Percentiles rank a stretch among this genome's conserved stretches.
phyloP scores from a whole-genome alignment of 768 basidiomycete species.

The Serendipita vermifera region DNA sequence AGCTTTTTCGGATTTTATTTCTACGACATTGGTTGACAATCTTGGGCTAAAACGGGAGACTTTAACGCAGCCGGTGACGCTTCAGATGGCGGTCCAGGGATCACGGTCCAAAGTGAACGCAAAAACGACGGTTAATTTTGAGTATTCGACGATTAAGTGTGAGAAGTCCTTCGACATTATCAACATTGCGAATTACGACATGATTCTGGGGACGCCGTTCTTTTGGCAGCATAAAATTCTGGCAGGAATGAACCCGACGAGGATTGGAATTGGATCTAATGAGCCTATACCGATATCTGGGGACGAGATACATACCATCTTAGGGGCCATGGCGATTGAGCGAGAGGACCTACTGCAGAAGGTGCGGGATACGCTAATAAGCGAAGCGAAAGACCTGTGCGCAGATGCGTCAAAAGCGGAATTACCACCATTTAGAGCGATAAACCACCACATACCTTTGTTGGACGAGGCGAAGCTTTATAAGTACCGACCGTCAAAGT shows the following conservation, averaged over 20 bases:
- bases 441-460: constrained; percentile 15
- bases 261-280: too few relatives aligned
- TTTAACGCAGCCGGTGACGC: constrained; percentile 5
- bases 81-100: constrained; percentile 13
- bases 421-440: constrained; percentile 21
- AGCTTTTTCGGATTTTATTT: constrained; percentile 13
- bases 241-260: neutral
- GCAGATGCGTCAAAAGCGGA: too few relatives aligned
- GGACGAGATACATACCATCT: too few relatives aligned
- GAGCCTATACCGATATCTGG: too few relatives aligned
- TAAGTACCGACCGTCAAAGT: constrained; percentile 10
- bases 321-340: too few relatives aligned
- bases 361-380: too few relatives aligned
- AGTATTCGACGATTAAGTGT: constrained; percentile 8
- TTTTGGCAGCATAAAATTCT: constrained; percentile 22
- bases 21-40: constrained; percentile 12
- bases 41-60: neutral
- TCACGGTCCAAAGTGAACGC: constrained; percentile 10
- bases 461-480: constrained; percentile 11
- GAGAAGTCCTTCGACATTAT: constrained; percentile 20
- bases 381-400: too few relatives aligned
- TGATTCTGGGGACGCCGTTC: constrained; percentile 28
- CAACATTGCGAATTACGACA: constrained; percentile 28
- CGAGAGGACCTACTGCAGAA: too few relatives aligned
- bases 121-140: neutral